Base-by-base conservation (phyloP, 805 yeast genomes). In the Phaffomyces opuntiae region DNA sequence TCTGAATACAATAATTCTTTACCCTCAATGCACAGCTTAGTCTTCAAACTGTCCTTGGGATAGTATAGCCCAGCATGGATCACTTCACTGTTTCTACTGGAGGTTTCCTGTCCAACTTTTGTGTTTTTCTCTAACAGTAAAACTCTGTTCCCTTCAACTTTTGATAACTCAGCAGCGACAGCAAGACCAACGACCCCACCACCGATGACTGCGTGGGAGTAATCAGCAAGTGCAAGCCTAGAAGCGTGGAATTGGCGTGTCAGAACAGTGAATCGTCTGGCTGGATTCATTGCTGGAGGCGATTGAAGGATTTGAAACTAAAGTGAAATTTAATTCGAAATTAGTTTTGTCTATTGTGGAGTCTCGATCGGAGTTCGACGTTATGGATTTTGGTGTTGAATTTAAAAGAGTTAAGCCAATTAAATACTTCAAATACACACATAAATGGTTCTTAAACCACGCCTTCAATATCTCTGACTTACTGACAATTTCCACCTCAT, bases 61-160 rank as follows among this genome's bases (percentile, higher is more conserved):
- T 86, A 84, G 60, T 90, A 90, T 7, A 89, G 56, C 0, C 96
- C 96, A 0, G 96, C 96, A 64, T 89, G 97, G 24, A 89, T 83
- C 25, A 90, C 97, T 58, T 90, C 97, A 2, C 95, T 85, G 67
- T 89, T 89, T 43, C 96, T 69, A n/a, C 91, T 75, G 7, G 95
- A 83, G 0, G 96, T 87, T 55, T 89, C 96, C 53, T 76, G 74
- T 1, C 96, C 96, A 41, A 79, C 60, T 33, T 69, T 69, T 1
- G 65, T 61, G 60, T 88, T 78, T 56, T 83, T 79, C 54, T 89
- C 97, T 2, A 89, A 61, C 9, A 90, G 59, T 1, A 85, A 61
- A 0, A 88, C 88, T 5, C 65, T 66, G 46, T 74, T 74, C 6
- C 70, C 61, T n/a, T 70, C 51, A 4, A 62, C 56, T 42, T 68